Conservation (phyloP, 805 yeast species). For the Schizosaccharomyces lindneri region DNA sequence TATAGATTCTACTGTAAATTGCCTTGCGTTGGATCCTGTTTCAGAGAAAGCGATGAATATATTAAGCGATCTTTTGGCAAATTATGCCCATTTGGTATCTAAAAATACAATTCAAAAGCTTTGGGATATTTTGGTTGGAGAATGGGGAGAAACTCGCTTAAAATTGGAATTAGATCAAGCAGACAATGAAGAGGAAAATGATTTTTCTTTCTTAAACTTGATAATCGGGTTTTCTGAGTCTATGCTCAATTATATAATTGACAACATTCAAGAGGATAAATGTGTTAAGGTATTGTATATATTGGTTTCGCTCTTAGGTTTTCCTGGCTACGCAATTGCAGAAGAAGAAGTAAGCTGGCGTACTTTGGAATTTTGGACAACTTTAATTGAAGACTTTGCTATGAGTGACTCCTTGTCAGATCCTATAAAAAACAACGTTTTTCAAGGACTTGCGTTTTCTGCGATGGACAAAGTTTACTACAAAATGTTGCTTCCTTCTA, state of each 20-base stretch:
- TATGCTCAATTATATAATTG: background rate
- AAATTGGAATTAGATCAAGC: background rate
- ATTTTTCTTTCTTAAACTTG: background rate
- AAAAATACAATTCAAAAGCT: background rate
- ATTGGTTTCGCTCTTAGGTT: background rate
- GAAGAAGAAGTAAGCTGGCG: conserved; percentile 1
- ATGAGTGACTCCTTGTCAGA: background rate
- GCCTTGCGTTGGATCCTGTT: background rate
- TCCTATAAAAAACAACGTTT: background rate
- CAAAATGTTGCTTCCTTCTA: background rate
- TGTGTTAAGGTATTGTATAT: background rate
- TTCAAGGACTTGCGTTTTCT: background rate
- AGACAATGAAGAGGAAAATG: background rate
- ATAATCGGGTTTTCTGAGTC: background rate
- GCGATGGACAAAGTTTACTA: background rate
- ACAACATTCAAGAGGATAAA: background rate
- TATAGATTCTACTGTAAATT: background rate
- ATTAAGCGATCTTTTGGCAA: background rate
- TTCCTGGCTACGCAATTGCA: background rate
- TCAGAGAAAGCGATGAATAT: background rate
- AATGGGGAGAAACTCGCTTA: background rate
- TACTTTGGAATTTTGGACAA: background rate
- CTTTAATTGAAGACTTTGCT: background rate
- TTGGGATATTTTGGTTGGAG: background rate
- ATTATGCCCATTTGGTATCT: background rate